Base-by-base conservation (phyloP, 73 alveolate species). In the Tetrahymena thermophila region DNA sequence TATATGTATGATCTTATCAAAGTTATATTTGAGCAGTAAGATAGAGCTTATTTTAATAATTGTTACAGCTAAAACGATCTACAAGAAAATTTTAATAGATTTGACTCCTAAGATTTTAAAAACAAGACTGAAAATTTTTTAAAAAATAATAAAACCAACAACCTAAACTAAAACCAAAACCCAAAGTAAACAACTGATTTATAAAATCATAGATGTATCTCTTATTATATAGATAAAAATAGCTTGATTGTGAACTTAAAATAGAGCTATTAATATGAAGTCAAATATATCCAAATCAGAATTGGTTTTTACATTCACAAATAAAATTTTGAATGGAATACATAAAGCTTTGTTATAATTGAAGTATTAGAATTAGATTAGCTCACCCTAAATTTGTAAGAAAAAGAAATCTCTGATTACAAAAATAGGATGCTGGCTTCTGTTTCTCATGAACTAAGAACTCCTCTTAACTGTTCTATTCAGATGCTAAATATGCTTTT, bases 401-500 rank as follows among this genome's bases (percentile, higher is more conserved):
- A 71, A 25, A 3, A 71, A 71, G 89, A 71, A 28, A 71, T 71
- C 11, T 11, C 89, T 71, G 89, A 71, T 5, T 71, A 71, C 37
- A 71, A 71, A 71, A 71, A 71, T 71, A 71, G 89, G 37, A 71
- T 71, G 89, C 37, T 95, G 1, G 84, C 95, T 2, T 95, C 84
- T 95, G 95, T 95, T 44, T 85, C 95, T 85, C 97, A 95, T 95
- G 97, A 95, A 35, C 55, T 84, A 56, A 16, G 97, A 9, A 89
- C 97, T 7, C 97, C 97, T 50, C 85, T 95, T 3, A 85, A 85
- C 55, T 95, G 71, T 85, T 85, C 28, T 85, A 71, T 95, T 55
- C 56, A 10, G 35, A 42, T 43, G 97, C 95, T 43, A n/a, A 55
- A 43, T 34, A 85, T 43, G 85, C 71, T 95, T 28, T 71, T 71